Evolutionary conservation across 306 rosid genomes (phyloP).

Genomic region (Sicyos baderoa): DNA sequence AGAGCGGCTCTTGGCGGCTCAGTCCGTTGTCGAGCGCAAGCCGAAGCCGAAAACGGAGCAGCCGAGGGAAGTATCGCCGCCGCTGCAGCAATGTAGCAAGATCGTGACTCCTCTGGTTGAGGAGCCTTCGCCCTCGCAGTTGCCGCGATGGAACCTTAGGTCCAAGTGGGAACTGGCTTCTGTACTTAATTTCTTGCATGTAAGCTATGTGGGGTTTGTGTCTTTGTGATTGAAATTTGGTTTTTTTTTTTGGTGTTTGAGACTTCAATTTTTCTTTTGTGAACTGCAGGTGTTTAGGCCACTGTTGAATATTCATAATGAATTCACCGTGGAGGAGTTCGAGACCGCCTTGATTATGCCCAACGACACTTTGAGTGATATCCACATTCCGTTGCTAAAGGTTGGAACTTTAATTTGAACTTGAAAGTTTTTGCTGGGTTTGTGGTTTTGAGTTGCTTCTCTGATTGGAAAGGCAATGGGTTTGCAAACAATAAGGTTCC

Average conservation of each 20-base stretch:
- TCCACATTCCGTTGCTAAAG: conserved; percentile 89
- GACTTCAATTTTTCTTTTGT: conserved; percentile 15
- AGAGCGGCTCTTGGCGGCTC: conserved; percentile 45
- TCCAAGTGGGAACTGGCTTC: conserved; percentile 98
- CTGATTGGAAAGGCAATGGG: conserved; percentile 21
- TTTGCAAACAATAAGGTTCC: conserved; percentile 10
- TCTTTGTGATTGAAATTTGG: conserved; percentile 27
- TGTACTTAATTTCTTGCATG: conserved; percentile 80
- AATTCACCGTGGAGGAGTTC: conserved; percentile 90
- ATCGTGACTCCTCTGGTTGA: conserved; percentile 71
- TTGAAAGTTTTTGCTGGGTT: conserved; percentile 7
- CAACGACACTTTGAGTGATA: conserved; percentile 77
- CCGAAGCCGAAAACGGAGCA: conserved; percentile 31
- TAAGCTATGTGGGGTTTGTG: conserved; percentile 33
- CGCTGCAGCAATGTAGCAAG: conserved; percentile 62
- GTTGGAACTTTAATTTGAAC: conserved; percentile 39
- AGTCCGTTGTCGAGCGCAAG: conserved; percentile 26
- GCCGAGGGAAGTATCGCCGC: conserved; percentile 31
- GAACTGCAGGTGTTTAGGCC: conserved; percentile 74
- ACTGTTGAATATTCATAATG: conserved; percentile 62
- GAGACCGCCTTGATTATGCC: conserved; percentile 90
- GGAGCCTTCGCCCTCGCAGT: conserved; percentile 59
- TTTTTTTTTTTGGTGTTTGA: conserved; percentile 26
- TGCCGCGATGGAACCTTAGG: conserved; percentile 78
- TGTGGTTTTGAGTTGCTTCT: conserved; percentile 16